phyloP scores from a whole-genome alignment of 805 yeast genomes.

The Cyberlindnera xylosilytica region DNA sequence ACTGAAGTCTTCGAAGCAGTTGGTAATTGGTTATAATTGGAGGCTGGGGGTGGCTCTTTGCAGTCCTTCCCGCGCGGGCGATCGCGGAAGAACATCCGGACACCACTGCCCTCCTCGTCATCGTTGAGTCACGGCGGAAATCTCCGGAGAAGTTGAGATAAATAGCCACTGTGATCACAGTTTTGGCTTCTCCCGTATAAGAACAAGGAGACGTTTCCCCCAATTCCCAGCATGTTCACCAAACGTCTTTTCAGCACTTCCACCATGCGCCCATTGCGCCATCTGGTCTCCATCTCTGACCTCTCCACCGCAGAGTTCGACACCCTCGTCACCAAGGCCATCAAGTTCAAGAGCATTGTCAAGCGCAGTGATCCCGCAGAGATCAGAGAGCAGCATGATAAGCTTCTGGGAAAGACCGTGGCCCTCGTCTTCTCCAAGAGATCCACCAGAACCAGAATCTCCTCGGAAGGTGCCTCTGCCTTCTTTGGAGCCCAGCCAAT shows the following conservation, averaged over 20 bases:
- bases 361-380: constrained; percentile 45
- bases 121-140: too few relatives aligned
- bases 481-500: constrained; percentile 95
- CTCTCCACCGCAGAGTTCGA: constrained; percentile 69
- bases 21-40: too few relatives aligned
- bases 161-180: too few relatives aligned
- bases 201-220: too few relatives aligned
- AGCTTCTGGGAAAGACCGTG: constrained; percentile 75
- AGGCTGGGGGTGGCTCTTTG: too few relatives aligned
- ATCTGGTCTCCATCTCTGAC: constrained; percentile 79
- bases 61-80: too few relatives aligned
- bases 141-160: too few relatives aligned
- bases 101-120: background rate
- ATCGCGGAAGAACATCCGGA: background rate
- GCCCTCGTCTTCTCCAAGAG: constrained; percentile 87
- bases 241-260: constrained; percentile 21
- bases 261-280: constrained; percentile 39
- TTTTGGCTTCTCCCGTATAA: too few relatives aligned
- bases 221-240: too few relatives aligned
- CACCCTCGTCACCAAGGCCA: constrained; percentile 71
- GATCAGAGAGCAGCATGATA: constrained; percentile 37
- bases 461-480: constrained; percentile 90
- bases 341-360: constrained; percentile 58
- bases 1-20: too few relatives aligned
- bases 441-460: constrained; percentile 92